Conservation (phyloP, 1,284 basidiomycete species). For the Microbotryum lychnidis-dioicae region DNA sequence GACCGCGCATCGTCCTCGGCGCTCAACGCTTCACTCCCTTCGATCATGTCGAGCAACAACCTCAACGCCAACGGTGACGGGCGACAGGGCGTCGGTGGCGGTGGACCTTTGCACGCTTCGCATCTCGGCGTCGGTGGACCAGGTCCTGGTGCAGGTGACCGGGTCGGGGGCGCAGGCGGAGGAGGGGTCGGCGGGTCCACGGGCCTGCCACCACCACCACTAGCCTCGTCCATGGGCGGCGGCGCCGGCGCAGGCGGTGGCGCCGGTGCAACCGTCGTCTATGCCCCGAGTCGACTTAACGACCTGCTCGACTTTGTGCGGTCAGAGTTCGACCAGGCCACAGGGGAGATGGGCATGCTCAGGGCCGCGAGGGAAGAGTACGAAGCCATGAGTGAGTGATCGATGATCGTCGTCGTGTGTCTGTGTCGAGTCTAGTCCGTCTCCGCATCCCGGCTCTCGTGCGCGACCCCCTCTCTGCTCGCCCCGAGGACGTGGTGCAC, state of each 20-base stretch:
- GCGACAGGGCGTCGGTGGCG: no score
- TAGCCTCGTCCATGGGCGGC: background rate
- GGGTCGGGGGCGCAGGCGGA: no score
- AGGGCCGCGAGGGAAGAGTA: conserved; percentile 80
- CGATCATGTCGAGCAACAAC: no score
- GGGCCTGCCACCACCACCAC: conserved; percentile 2
- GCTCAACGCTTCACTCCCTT: no score
- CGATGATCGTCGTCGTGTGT: background rate
- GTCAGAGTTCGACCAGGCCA: conserved; percentile 73
- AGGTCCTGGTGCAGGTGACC: no score
- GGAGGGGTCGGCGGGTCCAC: background rate
- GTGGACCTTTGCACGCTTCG: no score
- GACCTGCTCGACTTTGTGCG: conserved; percentile 77
- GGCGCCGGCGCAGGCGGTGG: background rate
- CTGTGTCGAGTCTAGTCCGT: background rate
- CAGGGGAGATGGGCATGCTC: conserved; percentile 59
- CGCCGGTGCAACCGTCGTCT: background rate
- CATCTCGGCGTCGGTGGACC: no score
- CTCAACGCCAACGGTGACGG: no score
- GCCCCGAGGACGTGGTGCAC: no score
- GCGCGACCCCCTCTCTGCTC: no score
- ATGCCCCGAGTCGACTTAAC: conserved; percentile 47
- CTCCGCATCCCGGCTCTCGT: no score
- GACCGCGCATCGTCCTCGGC: no score
- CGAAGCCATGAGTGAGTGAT: conserved; percentile 54